phyloP scores from a whole-genome alignment of 2,329 filamentous ascomycete species.

The Coniosporium tulheliwenetii region DNA sequence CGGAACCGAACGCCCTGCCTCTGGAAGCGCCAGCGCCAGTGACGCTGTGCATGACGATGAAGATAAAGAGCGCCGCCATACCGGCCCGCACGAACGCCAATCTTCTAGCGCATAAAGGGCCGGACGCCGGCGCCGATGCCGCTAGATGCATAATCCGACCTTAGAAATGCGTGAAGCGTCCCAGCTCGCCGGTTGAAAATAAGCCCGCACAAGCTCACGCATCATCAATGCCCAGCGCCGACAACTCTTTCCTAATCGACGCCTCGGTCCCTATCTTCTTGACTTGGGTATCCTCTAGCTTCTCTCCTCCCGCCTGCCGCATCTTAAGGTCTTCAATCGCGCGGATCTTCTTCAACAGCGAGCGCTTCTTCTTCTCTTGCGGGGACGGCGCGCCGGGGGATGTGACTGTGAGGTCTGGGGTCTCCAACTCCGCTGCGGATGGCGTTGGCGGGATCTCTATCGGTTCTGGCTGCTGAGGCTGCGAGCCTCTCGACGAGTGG shows the following conservation, averaged over 20 bases:
- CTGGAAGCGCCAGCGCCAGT: too few species aligned
- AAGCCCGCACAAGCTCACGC: background rate
- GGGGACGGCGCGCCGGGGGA: slow-evolving; percentile 44
- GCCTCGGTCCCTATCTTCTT: slow-evolving; percentile 94
- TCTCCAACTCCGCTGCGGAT: slow-evolving; percentile 15
- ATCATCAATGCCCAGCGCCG: slow-evolving; percentile 34
- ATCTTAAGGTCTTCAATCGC: slow-evolving; percentile 98
- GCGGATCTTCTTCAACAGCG: slow-evolving; percentile 89
- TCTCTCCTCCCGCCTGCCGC: slow-evolving; percentile 85
- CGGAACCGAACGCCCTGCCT: too few species aligned
- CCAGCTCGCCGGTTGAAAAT: too few species aligned
- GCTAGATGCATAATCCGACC: too few species aligned
- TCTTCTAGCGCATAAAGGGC: too few species aligned
- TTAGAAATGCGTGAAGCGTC: too few species aligned
- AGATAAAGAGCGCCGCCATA: too few species aligned
- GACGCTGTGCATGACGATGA: too few species aligned
- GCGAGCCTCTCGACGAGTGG: too few species aligned
- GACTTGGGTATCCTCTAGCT: slow-evolving; percentile 94
- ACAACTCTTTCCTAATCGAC: slow-evolving; percentile 69
- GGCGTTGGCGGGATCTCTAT: background rate
- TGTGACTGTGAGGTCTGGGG: slow-evolving; percentile 36
- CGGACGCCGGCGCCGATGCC: too few species aligned
- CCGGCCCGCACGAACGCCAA: too few species aligned
- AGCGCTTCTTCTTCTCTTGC: slow-evolving; percentile 89
- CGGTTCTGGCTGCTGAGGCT: background rate